Conservation (phyloP, 2,329 filamentous ascomycete species). For the Exophiala mesophila region DNA sequence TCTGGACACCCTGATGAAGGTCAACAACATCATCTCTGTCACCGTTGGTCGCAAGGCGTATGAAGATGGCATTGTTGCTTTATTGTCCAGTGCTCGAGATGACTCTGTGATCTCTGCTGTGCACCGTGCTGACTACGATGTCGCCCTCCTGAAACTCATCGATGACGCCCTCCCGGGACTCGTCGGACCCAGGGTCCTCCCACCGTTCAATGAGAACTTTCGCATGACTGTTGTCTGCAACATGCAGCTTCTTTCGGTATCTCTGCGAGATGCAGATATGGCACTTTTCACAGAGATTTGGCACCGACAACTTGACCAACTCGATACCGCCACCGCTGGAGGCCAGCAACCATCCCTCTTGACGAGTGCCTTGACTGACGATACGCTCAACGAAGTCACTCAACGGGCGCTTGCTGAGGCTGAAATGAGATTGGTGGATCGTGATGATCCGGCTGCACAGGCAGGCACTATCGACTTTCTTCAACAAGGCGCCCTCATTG, state of each 20-base stretch:
- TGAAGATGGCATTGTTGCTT: not conserved
- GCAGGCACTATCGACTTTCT: too few species aligned
- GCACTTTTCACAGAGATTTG: not conserved
- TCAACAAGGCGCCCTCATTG: too few species aligned
- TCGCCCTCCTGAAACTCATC: not conserved
- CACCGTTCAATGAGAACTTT: too few species aligned
- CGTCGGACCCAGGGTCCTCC: too few species aligned
- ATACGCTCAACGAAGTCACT: too few species aligned
- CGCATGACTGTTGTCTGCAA: not conserved
- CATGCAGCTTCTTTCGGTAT: not conserved
- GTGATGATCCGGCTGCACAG: too few species aligned
- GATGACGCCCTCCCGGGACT: not conserved
- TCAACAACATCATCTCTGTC: not conserved
- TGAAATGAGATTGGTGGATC: too few species aligned
- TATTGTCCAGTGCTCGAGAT: not conserved
- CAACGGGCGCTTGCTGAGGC: too few species aligned
- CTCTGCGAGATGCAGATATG: not conserved
- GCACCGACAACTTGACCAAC: not conserved
- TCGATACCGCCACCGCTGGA: not conserved
- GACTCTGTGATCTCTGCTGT: not conserved
- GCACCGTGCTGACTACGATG: not conserved
- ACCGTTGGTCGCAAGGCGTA: not conserved
- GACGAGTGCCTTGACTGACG: too few species aligned
- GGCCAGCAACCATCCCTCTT: too few species aligned
- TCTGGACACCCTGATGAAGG: not conserved